Conservation (phyloP, 2,329 filamentous ascomycete genomes). For the Emergomyces pasteurianus region DNA sequence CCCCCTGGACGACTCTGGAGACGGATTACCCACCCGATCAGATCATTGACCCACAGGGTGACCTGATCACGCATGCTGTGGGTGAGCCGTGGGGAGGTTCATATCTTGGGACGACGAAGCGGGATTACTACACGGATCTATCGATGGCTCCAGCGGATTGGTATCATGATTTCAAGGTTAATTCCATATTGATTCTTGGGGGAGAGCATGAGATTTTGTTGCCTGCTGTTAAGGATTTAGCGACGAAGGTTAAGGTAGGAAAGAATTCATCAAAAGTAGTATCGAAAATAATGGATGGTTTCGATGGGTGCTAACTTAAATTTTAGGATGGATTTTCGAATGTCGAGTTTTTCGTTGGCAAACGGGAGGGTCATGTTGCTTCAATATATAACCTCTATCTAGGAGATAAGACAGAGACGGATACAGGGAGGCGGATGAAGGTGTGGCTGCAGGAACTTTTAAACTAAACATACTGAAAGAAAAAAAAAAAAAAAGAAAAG, state of each 20-base stretch:
- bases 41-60: conserved; percentile 36
- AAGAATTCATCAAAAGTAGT: background rate
- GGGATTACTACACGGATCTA: conserved; percentile 43
- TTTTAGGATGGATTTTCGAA: conserved; percentile 20
- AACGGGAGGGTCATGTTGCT: conserved; percentile 20
- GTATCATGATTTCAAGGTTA: conserved; percentile 39
- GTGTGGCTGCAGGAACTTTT: conserved; percentile 19
- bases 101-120: conserved; percentile 31
- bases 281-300: background rate
- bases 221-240: conserved; percentile 21
- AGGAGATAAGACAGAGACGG: conserved; percentile 13
- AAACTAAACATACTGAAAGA: background rate
- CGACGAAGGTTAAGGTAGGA: conserved; percentile 21
- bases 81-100: conserved; percentile 33
- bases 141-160: conserved; percentile 36
- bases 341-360: conserved; percentile 17
- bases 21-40: conserved; percentile 27
- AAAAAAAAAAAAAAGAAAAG: no score
- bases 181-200: conserved; percentile 40
- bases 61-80: conserved; percentile 31
- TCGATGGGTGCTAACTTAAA: background rate
- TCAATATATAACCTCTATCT: conserved; percentile 15
- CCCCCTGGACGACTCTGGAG: conserved; percentile 43
- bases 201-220: conserved; percentile 44
- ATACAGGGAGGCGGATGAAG: conserved; percentile 17